Conservation (phyloP, 345 rosid species). For the Bretschneidera sinensis region DNA sequence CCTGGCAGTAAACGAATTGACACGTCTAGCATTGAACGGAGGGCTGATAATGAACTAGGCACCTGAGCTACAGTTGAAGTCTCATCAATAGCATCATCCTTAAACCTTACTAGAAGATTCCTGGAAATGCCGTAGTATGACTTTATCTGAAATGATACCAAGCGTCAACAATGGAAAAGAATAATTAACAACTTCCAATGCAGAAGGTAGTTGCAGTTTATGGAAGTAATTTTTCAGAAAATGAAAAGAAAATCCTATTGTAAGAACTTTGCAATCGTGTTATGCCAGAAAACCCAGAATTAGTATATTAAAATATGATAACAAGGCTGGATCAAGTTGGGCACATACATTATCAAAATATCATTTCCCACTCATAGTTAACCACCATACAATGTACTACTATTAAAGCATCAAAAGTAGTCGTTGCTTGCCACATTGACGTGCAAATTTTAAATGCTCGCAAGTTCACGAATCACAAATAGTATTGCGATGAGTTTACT, state of each 20-base stretch:
- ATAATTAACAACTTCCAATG: background rate
- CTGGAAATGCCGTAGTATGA: conserved; percentile 92
- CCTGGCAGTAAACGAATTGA: conserved; percentile 84
- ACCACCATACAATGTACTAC: background rate
- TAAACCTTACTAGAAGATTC: conserved; percentile 83
- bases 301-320: background rate
- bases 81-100: conserved; percentile 86
- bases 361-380: background rate
- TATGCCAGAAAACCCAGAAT: background rate
- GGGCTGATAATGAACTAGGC: conserved; percentile 83
- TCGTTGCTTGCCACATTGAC: background rate
- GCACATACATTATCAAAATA: background rate
- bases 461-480: too few relatives aligned
- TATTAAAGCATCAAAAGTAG: background rate
- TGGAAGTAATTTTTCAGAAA: background rate
- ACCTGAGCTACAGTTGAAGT: conserved; percentile 79
- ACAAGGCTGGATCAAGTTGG: background rate
- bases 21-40: conserved; percentile 93
- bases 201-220: conserved; percentile 1
- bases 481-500: too few relatives aligned
- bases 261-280: background rate
- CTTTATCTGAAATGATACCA: conserved; percentile 57
- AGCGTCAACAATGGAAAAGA: conserved; percentile 3
- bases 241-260: background rate
- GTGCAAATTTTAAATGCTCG: too few relatives aligned